Conservation (phyloP, 176 grass and related monocot species). For the Panicum miliaceum region DNA sequence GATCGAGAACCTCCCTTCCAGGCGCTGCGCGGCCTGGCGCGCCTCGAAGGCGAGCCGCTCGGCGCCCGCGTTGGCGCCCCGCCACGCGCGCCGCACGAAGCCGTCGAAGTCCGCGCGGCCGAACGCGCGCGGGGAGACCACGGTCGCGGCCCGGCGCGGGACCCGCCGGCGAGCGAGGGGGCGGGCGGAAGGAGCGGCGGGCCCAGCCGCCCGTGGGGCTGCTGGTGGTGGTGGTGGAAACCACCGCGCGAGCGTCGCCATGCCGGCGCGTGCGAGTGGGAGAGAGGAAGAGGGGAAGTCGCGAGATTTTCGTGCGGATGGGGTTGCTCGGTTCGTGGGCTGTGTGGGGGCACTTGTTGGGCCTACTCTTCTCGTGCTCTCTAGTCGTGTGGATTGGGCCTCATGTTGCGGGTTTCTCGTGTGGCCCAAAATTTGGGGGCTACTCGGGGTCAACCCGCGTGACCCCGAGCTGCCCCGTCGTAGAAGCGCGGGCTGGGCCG, state of each 20-base stretch:
- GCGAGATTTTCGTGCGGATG: constrained; percentile 53
- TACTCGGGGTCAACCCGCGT: too few relatives aligned
- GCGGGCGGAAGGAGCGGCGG: background rate
- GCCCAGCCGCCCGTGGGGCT: constrained; percentile 1
- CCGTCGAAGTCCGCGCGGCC: constrained; percentile 65
- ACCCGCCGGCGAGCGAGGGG: constrained; percentile 3
- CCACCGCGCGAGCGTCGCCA: constrained; percentile 48
- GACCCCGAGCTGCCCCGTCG: too few relatives aligned
- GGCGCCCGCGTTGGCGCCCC: constrained; percentile 75
- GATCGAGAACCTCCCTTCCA: constrained; percentile 63
- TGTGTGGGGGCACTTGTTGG: background rate
- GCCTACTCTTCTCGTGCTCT: background rate
- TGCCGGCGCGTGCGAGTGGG: constrained; percentile 37
- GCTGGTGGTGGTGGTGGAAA: constrained; percentile 31
- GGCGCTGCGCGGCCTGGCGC: constrained; percentile 58
- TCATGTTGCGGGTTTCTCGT: background rate
- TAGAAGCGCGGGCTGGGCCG: too few relatives aligned
- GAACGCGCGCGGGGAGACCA: constrained; percentile 65
- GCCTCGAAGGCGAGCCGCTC: constrained; percentile 83
- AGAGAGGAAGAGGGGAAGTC: background rate
- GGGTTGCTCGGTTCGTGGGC: constrained; percentile 36
- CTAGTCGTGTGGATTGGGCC: background rate
- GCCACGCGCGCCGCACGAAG: constrained; percentile 78
- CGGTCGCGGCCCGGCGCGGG: constrained; percentile 13
- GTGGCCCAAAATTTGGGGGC: background rate